Evolutionary conservation across 129 eudicot genomes (phyloP), one percentile per base, ranked within the genome.

Genomic region (Smallanthus sonchifolius): DNA sequence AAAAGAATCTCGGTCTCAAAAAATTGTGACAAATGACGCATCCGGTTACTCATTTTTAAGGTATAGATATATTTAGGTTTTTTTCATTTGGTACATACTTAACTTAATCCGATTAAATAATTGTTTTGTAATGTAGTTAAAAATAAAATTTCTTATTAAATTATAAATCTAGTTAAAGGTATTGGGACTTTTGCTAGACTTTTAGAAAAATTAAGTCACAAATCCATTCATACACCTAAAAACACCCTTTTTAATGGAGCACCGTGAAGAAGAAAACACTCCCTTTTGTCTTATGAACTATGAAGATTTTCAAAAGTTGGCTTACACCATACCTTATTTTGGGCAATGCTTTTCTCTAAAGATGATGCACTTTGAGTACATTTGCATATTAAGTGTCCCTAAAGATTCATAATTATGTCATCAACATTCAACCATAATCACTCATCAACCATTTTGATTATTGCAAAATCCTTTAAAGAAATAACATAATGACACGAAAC

Each of bases 291-390:
- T 52, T 63, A 71, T 64, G 42, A 64, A 64, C 69, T 8, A 64
- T 2, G 73, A 64, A 72, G 71, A 51, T 38, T 24, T 64, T 78
- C 36, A 69, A 76, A 78, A 51, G 73, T 36, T 69, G 82, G 72
- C 77, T 79, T 79, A 52, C 78, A 51, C 61, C 66, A 40, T 79
- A 79, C 82, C 78, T 36, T 72, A 69, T 70, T 37, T 72, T 71
- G 49, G 38, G 72, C 61, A 39, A 56, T 67, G 57, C 60, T 76
- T 64, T 67, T 76, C 67, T 42, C 36, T 42, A 67, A 67, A 55
- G 73, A 78, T 70, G 82, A 77, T 70, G 67, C 82, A 72, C 82
- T 79, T 79, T 79, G 83, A 72, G 83, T 79, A 57, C 60, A 37
- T 72, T 62, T 79, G 78, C 67, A 79, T 72, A 65, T 79, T 63